Evolutionary conservation across 75 land plant genomes (phyloP), one percentile per base, ranked within the genome.

Genomic region (Sequoiadendron giganteum): DNA sequence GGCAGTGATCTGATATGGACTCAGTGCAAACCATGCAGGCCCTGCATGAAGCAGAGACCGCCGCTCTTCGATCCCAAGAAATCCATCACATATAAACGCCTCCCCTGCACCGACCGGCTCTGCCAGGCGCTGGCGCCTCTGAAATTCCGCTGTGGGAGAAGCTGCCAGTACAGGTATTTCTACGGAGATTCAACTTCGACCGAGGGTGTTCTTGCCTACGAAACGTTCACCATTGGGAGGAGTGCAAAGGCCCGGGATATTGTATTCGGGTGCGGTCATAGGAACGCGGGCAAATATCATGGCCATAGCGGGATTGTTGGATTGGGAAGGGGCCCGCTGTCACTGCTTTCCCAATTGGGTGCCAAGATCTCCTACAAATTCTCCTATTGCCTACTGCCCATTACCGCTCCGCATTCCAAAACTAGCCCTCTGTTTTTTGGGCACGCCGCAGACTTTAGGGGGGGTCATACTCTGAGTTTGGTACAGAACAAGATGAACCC

Each of bases 161-260:
- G 52, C 2, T 97, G 99, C 87, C 86, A 85, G 86, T 97, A 97
- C 75, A n/a, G 73, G 45, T 97, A 96, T 86, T 39, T 89, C 8
- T 96, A 97, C 32, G 99, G 96, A 3, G 99, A 96, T 42, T 56
- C 87, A 13, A 95, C 97, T 49, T 84, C 86, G 84, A 94, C 97
- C 0, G 81, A 89, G 14, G 99, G 99, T 1, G 43, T 89, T 34
- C 21, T 97, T 42, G 95, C 91, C 0, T 86, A 61, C 14, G 99
- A 97, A 36, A 94, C 94, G 55, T 90, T 97, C 90, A 91, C 95
- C 1, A n/a, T 96, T n/a, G 91, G 89, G 15, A 88, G 86, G 38
- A 32, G 25, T 18, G 88, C 86, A 32, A 79, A 87, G 28, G 89
- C 90, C 5, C 79, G 86, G 0, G 36, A 56, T 30, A 55, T 95